Evolutionary conservation across 2,329 filamentous ascomycete genomes (phyloP), one percentile per base, ranked within the genome.

Genomic region (Fusarium keratoplasticum): DNA sequence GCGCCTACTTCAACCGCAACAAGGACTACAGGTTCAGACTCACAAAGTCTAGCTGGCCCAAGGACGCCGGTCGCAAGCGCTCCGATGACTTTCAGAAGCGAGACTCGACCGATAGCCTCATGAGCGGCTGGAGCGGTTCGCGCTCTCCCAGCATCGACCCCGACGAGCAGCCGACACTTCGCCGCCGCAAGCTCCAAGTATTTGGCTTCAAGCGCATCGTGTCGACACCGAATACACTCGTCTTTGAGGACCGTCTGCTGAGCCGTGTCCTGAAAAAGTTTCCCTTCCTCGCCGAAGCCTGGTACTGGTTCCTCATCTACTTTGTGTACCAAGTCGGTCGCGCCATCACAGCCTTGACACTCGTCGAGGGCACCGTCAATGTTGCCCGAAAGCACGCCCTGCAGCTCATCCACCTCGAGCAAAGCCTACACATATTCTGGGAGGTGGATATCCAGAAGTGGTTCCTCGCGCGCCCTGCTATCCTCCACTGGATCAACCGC

Each of bases 241-340:
- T 81, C 47, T 82, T 81, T 65, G 76, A 81, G 62, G 80, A 82
- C 60, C 77, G 80, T 16, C 60, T 81, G 16, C 59, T 78, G 10
- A 82, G 80, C 65, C 86, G 92, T 6, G 75, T 94, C 38, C 86
- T 94, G 16, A 86, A 86, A 66, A 91, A 89, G 78, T 90, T 93
- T 73, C 93, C 93, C 0, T 95, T 95, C 79, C 81, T 94, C 31
- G 90, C 91, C 1, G 93, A 95, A 81, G 91, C 89, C 44, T 94
- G 92, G 92, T 94, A 94, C 77, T 94, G 92, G 92, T 89, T 90
- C 4, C 83, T 94, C 71, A 91, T 94, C 60, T 94, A 94, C 83
- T 94, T 92, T 92, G 90, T 93, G 33, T 95, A 95, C 80, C 93
- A 95, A 81, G 83, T 95, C 14, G 92, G 91, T 27, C 90, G 93